These are phyloP conservation scores for Aspergillus brasiliensis DNA, from an alignment of 2,329 filamentous ascomycete genomes.

Conservation along the genomic window DNA sequence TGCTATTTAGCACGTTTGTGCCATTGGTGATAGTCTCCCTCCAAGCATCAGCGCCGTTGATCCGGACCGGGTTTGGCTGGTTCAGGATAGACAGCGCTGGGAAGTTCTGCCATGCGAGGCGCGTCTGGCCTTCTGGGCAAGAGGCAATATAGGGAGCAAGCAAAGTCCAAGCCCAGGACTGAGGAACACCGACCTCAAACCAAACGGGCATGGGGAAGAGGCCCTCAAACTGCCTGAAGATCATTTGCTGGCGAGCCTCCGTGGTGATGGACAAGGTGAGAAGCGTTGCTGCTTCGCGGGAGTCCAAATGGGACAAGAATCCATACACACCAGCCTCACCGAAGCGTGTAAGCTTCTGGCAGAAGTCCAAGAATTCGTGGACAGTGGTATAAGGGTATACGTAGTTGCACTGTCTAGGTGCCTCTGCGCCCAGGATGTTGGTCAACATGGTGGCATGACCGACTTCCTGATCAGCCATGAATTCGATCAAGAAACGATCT, in stretches of 20 bases:
- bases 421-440: slow-evolving; percentile 73
- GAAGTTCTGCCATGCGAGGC: slow-evolving; percentile 83
- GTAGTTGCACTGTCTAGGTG: slow-evolving; percentile 76
- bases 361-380: slow-evolving; percentile 78
- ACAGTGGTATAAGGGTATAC: slow-evolving; percentile 77
- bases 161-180: slow-evolving; percentile 82
- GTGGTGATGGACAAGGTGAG: slow-evolving; percentile 75
- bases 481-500: slow-evolving; percentile 70
- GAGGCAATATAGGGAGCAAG: slow-evolving; percentile 78
- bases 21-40: slow-evolving; percentile 61
- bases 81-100: slow-evolving; percentile 71
- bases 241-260: slow-evolving; percentile 80
- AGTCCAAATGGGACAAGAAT: slow-evolving; percentile 76
- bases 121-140: slow-evolving; percentile 72
- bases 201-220: slow-evolving; percentile 80
- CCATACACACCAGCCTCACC: slow-evolving; percentile 80
- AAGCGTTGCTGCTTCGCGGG: slow-evolving; percentile 71
- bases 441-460: slow-evolving; percentile 76
- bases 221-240: slow-evolving; percentile 80
- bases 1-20: slow-evolving; percentile 35
- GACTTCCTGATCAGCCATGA: slow-evolving; percentile 76
- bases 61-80: slow-evolving; percentile 72
- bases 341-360: slow-evolving; percentile 79
- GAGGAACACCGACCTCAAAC: slow-evolving; percentile 78
- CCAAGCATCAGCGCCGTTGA: slow-evolving; percentile 62